Conservation (phyloP, 768 basidiomycete genomes). For the Thelephora ganbajun region DNA sequence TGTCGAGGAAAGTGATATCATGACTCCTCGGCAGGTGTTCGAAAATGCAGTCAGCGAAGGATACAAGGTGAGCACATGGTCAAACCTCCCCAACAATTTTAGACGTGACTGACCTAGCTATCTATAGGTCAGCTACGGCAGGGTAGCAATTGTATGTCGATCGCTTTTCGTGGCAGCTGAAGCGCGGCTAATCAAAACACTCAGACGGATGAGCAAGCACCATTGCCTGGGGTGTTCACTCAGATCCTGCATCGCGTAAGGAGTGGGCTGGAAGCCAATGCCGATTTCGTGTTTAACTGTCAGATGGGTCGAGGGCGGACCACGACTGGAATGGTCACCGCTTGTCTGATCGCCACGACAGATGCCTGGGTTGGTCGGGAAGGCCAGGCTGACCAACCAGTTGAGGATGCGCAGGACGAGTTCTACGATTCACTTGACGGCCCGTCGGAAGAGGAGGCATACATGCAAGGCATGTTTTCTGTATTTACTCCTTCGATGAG, state of each 20-base stretch:
- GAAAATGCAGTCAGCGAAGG: slow-evolving; percentile 63
- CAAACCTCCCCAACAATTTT: slow-evolving; percentile 1
- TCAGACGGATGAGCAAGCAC: slow-evolving; percentile 97
- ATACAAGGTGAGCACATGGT: slow-evolving; percentile 35
- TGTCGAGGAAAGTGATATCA: slow-evolving; percentile 64
- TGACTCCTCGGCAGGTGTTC: slow-evolving; percentile 80
- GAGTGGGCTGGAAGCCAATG: slow-evolving; percentile 39
- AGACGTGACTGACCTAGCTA: not conserved
- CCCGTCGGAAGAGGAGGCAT: slow-evolving; percentile 78
- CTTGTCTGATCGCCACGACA: slow-evolving; percentile 71
- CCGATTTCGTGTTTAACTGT: slow-evolving; percentile 89
- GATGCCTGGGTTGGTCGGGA: slow-evolving; percentile 42
- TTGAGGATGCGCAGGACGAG: slow-evolving; percentile 17
- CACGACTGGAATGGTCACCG: slow-evolving; percentile 92
- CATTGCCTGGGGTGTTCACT: slow-evolving; percentile 74
- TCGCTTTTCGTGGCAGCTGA: not conserved
- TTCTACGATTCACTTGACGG: slow-evolving; percentile 63
- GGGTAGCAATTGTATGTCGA: slow-evolving; percentile 68
- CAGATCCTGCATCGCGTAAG: slow-evolving; percentile 67
- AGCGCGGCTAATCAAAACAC: not conserved
- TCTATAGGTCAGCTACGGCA: slow-evolving; percentile 64
- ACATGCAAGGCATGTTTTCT: slow-evolving; percentile 52
- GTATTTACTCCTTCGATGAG: not conserved
- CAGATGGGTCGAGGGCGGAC: slow-evolving; percentile 91
- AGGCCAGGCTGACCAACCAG: slow-evolving; percentile 7